Evolutionary conservation across 768 basidiomycete species (phyloP).

Genomic region (Cyathus striatus): DNA sequence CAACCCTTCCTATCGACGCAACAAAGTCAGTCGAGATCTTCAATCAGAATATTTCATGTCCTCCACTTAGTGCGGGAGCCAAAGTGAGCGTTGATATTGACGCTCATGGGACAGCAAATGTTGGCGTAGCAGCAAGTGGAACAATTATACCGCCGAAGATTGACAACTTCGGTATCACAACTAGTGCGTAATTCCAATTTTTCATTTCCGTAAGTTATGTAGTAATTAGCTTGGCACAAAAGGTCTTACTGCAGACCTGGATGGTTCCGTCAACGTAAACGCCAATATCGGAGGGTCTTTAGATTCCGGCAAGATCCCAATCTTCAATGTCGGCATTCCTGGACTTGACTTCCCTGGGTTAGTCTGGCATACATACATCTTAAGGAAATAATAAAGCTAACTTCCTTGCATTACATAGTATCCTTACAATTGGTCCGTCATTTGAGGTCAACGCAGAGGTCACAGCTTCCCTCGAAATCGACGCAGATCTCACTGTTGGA

Average conservation of each 20-base stretch:
- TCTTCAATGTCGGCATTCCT: slow-evolving; percentile 38
- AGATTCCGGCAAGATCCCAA: slow-evolving; percentile 34
- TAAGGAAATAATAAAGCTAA: too few species aligned
- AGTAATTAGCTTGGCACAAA: background rate
- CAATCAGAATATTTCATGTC: slow-evolving; percentile 15
- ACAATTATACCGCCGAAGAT: background rate
- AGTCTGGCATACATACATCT: background rate
- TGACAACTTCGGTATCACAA: background rate
- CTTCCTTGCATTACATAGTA: slow-evolving; percentile 25
- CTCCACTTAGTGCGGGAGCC: slow-evolving; percentile 9
- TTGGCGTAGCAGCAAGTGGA: background rate
- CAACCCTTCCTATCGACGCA: slow-evolving; percentile 22
- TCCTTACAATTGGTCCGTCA: slow-evolving; percentile 42
- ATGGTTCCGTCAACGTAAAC: slow-evolving; percentile 29
- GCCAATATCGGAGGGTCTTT: slow-evolving; percentile 33
- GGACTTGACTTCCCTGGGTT: slow-evolving; percentile 48
- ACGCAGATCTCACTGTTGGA: slow-evolving; percentile 35
- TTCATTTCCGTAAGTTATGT: background rate
- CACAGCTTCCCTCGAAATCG: slow-evolving; percentile 26
- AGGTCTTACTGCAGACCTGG: slow-evolving; percentile 28
- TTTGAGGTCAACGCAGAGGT: slow-evolving; percentile 37
- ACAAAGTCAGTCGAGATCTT: slow-evolving; percentile 17
- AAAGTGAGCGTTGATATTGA: slow-evolving; percentile 1
- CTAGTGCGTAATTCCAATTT: background rate
- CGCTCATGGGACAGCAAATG: background rate